Evolutionary conservation across 768 basidiomycete species (phyloP).

Genomic region (Lactarius evosmus): DNA sequence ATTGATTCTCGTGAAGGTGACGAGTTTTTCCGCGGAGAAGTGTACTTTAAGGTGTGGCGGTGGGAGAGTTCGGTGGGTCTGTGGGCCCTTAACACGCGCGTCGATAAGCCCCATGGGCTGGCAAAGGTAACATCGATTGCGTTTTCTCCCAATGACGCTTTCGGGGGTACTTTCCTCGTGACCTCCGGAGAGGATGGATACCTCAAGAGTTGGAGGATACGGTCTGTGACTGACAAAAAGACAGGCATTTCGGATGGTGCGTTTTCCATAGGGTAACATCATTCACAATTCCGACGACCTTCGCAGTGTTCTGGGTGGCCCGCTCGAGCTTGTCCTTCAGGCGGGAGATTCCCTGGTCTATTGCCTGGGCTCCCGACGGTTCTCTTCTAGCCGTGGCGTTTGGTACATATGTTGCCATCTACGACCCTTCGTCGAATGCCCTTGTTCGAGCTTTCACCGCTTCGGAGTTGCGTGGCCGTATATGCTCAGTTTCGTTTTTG

Average conservation of each 20-base stretch:
- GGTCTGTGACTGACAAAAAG: conserved; percentile 43
- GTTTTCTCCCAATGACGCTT: conserved; percentile 55
- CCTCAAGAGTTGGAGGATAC: conserved; percentile 80
- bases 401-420: conserved; percentile 65
- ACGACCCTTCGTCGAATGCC: conserved; percentile 61
- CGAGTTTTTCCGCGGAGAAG: conserved; percentile 59
- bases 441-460: conserved; percentile 55
- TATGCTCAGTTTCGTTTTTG: conserved; percentile 57
- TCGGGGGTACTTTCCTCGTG: conserved; percentile 47
- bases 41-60: conserved; percentile 87
- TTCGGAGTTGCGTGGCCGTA: conserved; percentile 48
- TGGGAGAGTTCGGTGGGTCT: conserved; percentile 64
- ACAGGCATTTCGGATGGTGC: conserved; percentile 49
- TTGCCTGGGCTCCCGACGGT: conserved; percentile 81
- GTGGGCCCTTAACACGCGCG: conserved; percentile 82
- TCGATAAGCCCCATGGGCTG: conserved; percentile 82
- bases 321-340: conserved; percentile 72
- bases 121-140: conserved; percentile 57
- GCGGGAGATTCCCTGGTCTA: conserved; percentile 58
- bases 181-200: conserved; percentile 73
- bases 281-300: not conserved
- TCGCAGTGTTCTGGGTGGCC: conserved; percentile 71
- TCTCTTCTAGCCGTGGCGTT: conserved; percentile 79
- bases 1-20: conserved; percentile 72
- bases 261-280: conserved; percentile 25